Evolutionary conservation across 2,329 filamentous ascomycete genomes (phyloP), one percentile per base, ranked within the genome.

Genomic region (Purpureocillium takamizusanense): DNA sequence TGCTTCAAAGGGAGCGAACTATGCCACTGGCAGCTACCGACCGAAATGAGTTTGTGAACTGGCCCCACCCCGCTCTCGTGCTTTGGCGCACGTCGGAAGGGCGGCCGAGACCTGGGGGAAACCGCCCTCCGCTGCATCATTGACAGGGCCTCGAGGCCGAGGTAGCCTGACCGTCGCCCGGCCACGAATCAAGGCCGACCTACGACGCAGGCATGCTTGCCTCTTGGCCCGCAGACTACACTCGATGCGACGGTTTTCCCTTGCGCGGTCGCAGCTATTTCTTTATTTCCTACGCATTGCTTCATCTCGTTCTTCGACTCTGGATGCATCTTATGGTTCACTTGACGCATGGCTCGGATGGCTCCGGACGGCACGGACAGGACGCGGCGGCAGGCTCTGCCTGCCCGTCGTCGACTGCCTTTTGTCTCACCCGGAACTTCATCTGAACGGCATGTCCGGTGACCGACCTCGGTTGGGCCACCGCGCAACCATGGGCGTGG

Each of bases 1-100:
- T 72, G 78, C 81, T 74, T 83, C 81, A 57, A 84, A 82, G 69
- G 78, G 78, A 72, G 72, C 67, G 68, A 69, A 56, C 57, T 53
- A 61, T 52, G 58, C 59, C 60, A 60, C 60, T 50, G 59, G 59
- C 56, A 58, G 47, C 51, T 57, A 60, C 50, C 57, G 57, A 49
- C 55, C 59, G 33, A 50, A 51, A 39, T 55, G 48, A 60, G 51
- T 51, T 51, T 47, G 54, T 50, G 50, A 49, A 31, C 42, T 44
- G 47, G 35, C 39, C 36, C 35, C 35, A 34, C 37, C 43, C 37
- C 37, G 35, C 38, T 36, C 43, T 31, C 33, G 11, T 40, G 33
- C 46, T 38, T 37, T 39, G n/a, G 41, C 35, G 16, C 34, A 31
- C 39, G 39, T 32, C 33, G 37, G 36, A 40, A 35, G 13, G 33